Evolutionary conservation across 805 yeast genomes (phyloP), one percentile per base, ranked within the genome.

Genomic region (Myxozyma nipponensis): DNA sequence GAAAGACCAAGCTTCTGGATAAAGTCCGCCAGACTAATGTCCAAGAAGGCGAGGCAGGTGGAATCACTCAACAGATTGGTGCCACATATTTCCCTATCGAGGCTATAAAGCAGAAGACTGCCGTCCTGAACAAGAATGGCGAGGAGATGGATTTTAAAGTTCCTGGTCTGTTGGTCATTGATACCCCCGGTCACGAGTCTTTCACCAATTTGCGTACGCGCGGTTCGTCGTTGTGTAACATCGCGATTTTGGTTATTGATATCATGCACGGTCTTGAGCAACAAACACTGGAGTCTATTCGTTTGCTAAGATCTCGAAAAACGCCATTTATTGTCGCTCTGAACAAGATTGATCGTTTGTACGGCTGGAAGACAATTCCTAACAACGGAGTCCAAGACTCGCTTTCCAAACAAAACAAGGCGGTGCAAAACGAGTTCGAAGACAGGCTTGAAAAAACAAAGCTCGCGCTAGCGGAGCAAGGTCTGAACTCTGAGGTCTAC

Each of bases 1-100:
- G 99, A 83, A 93, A 93, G 73, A 93, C 99, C 60, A 93, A 93
- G 69, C 79, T 93, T 59, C 77, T 93, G 69, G 99, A 93, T 69
- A 93, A 93, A 72, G 83, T 93, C 62, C 91, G 99, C 75, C 97
- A 91, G 75, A 93, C 98, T 38, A 93, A 93, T 66, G 99, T 93
- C 55, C 99, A 93, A 76, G 99, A 97, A 69, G 99, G 98, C 67
- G 99, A 93, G 75, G 99, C 99, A 49, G 99, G 99, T 76, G 99
- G 99, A 76, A 93, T 93, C 69, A 93, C 99, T 59, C 99, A 93
- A 78, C 99, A 93, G 74, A 93, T 93, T 67, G 99, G 99, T 81
- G 99, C 99, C 49, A 93, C 99, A 21, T 93, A 93, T 70, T 93
- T 93, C 87, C 98, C 98, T 55, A 89, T 93, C 61, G 95, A 85